phyloP scores from a whole-genome alignment of 352 stramenopile species.

The Peronospora farinosa region DNA sequence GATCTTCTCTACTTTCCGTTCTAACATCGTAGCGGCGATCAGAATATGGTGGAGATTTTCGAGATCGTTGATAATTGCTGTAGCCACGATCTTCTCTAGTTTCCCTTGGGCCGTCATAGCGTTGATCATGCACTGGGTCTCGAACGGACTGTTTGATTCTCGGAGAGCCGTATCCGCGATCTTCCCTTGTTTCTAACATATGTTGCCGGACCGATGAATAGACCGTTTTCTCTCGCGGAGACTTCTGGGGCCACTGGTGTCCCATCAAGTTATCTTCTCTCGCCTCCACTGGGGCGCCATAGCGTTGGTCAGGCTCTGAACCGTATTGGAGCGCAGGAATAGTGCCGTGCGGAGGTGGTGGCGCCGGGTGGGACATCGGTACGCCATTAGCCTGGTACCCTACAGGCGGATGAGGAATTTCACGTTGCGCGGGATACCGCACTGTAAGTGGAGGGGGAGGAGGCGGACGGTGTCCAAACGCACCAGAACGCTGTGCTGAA shows the following conservation, averaged over 20 bases:
- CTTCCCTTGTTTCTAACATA: conserved; percentile 17
- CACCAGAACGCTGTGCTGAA: conserved; percentile 11
- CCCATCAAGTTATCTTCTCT: conserved; percentile 10
- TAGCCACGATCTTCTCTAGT: conserved; percentile 27
- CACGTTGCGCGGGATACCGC: conserved; percentile 14
- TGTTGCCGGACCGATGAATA: conserved; percentile 6
- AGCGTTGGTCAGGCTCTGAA: conserved; percentile 8
- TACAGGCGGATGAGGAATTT: conserved; percentile 16
- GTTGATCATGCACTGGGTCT: conserved; percentile 9
- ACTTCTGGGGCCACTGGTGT: conserved; percentile 12
- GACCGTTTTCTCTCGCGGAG: conserved; percentile 5
- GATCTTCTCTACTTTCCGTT: conserved; percentile 11
- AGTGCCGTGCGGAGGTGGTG: conserved; percentile 13
- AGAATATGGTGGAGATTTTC: conserved; percentile 8
- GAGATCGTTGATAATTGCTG: conserved; percentile 8
- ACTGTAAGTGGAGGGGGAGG: conserved; percentile 18
- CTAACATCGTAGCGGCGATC: conserved; percentile 8
- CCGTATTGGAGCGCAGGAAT: conserved; percentile 13
- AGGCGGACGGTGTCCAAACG: conserved; percentile 20
- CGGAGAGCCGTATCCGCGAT: conserved; percentile 19
- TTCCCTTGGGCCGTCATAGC: conserved; percentile 11
- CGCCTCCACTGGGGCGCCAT: conserved; percentile 12
- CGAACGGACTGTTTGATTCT: conserved; percentile 6
- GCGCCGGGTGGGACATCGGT: conserved; percentile 10
- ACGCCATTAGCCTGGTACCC: conserved; percentile 20